These are phyloP conservation scores for Mycena rosella DNA, from an alignment of 768 basidiomycete species.

Conservation along the genomic window DNA sequence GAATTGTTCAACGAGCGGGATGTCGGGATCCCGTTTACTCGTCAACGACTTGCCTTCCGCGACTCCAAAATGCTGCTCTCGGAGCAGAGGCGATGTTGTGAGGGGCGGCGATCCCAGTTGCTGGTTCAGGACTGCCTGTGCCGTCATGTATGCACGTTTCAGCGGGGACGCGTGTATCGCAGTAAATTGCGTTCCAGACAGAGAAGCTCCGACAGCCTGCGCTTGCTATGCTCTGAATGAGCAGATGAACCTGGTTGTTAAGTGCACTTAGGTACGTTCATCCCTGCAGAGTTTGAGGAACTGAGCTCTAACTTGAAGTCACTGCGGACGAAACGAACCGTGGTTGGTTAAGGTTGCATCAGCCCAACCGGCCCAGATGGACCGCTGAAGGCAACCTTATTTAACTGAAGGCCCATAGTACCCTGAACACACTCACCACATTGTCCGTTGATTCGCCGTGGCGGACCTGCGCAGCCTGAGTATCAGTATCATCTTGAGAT, in stretches of 20 bases:
- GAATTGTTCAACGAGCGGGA: constrained; percentile 62
- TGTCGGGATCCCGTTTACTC: constrained; percentile 43
- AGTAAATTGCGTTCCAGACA: constrained; percentile 61
- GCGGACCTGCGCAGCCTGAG: constrained; percentile 62
- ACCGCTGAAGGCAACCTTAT: constrained; percentile 37
- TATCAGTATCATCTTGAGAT: neutral
- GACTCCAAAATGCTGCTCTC: constrained; percentile 78
- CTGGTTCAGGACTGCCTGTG: constrained; percentile 63
- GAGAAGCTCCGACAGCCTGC: constrained; percentile 67
- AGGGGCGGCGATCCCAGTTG: constrained; percentile 64
- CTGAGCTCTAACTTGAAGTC: neutral
- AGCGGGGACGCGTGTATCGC: constrained; percentile 77
- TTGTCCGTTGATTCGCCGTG: constrained; percentile 88
- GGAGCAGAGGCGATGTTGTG: constrained; percentile 62
- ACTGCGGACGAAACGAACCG: constrained; percentile 56
- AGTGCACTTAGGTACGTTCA: constrained; percentile 55
- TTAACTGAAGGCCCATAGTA: too few species aligned
- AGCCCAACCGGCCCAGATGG: constrained; percentile 81
- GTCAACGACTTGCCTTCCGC: constrained; percentile 75
- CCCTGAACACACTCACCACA: constrained; percentile 56
- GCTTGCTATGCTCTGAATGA: constrained; percentile 64
- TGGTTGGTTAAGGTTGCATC: constrained; percentile 83
- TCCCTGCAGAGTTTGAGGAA: constrained; percentile 53
- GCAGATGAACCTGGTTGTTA: neutral
- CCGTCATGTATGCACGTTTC: constrained; percentile 73